Percentiles rank a stretch among this genome's conserved stretches.
These are phyloP conservation scores for Globisporangium lucens DNA, from an alignment of 352 stramenopile species.

Conservation along the genomic window DNA sequence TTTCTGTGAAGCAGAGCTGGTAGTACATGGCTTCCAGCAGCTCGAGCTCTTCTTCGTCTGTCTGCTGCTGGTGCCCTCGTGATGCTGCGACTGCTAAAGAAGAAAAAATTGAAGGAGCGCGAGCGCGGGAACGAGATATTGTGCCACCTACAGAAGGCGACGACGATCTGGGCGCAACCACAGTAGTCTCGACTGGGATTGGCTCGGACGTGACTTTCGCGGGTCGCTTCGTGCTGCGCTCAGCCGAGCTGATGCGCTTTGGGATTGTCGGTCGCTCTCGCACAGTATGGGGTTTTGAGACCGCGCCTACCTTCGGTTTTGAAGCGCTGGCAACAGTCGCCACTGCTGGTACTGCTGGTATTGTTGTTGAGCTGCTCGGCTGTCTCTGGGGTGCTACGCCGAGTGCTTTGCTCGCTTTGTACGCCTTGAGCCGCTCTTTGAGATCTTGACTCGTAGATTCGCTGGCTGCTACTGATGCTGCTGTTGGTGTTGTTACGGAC, in stretches of 20 bases:
- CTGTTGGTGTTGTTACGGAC: slow-evolving; percentile 7
- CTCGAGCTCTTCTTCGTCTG: slow-evolving; percentile 40
- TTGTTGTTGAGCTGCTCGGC: no score
- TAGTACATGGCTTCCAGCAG: slow-evolving; percentile 46
- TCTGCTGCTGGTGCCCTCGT: not conserved
- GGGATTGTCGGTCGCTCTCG: slow-evolving; percentile 18
- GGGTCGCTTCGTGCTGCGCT: slow-evolving; percentile 20
- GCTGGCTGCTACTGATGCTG: not conserved
- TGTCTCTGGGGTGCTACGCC: slow-evolving; percentile 3
- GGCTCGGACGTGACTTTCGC: slow-evolving; percentile 14
- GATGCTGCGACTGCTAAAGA: not conserved
- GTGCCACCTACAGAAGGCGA: not conserved
- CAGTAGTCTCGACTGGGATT: slow-evolving; percentile 4
- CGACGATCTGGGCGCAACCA: not conserved
- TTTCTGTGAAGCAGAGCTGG: slow-evolving; percentile 50
- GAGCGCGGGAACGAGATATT: not conserved
- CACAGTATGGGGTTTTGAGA: not conserved
- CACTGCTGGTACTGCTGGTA: not conserved
- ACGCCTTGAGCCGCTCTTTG: slow-evolving; percentile 38
- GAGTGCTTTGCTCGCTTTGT: slow-evolving; percentile 37
- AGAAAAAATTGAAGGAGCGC: not conserved
- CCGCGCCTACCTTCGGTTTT: not conserved
- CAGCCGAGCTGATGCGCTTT: slow-evolving; percentile 15
- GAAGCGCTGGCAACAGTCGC: not conserved
- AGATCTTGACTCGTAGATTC: slow-evolving; percentile 18